A percentile compares a stretch with the other conserved stretches of the same genome.
Evolutionary conservation across 2,329 filamentous ascomycete genomes (phyloP).

Genomic region (Claviceps africana): DNA sequence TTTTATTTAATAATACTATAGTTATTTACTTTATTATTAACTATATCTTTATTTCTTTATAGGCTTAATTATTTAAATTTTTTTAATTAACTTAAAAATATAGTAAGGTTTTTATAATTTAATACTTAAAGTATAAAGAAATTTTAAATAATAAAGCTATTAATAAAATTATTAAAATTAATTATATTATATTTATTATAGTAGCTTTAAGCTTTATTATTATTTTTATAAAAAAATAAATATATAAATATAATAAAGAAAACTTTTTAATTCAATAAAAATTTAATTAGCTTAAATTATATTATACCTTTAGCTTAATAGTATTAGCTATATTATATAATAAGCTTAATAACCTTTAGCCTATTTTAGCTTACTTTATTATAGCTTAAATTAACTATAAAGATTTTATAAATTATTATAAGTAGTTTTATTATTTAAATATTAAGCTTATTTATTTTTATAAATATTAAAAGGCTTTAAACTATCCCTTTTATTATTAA

Average conservation of each 20-base stretch:
- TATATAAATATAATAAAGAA: not conserved
- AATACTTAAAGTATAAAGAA: not conserved
- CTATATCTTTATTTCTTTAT: not conserved
- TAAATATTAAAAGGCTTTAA: not conserved
- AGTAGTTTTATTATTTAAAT: not conserved
- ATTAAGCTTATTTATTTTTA: not conserved
- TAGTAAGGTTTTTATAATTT: not conserved
- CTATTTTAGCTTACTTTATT: not conserved
- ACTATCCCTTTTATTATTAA: not conserved
- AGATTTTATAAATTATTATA: not conserved
- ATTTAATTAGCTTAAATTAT: not conserved
- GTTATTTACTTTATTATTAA: not conserved
- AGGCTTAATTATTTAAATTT: not conserved
- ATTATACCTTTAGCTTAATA: not conserved
- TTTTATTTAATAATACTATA: not conserved
- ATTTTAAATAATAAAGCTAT: not conserved
- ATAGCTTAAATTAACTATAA: not conserved
- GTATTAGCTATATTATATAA: not conserved
- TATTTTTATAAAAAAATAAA: not conserved
- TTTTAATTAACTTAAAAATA: not conserved
- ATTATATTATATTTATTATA: not conserved
- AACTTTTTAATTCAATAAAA: not conserved
- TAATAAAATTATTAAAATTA: not conserved
- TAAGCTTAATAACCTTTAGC: not conserved
- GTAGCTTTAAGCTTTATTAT: not conserved